Percentiles rank a stretch among this genome's conserved stretches.
Evolutionary conservation across 108 stramenopile genomes (phyloP).

Genomic region (Bacterosira constricta): DNA sequence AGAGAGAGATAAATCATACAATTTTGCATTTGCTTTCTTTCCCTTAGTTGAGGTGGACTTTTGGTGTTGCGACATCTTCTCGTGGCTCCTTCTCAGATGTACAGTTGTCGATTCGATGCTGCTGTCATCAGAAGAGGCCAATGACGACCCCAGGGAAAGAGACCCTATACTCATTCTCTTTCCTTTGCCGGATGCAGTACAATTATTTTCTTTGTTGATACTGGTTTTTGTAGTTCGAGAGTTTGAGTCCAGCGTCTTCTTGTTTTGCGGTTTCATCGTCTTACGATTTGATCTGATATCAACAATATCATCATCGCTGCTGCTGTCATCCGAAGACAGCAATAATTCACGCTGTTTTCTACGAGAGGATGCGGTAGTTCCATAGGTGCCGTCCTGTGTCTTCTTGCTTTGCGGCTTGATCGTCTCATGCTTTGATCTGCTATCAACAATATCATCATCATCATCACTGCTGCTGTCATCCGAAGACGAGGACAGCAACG

Average conservation of each 20-base stretch:
- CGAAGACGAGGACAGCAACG: background rate
- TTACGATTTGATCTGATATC: background rate
- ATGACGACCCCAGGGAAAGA: background rate
- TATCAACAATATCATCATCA: background rate
- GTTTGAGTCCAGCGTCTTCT: background rate
- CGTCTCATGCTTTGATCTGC: background rate
- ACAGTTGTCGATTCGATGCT: background rate
- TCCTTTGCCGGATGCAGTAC: background rate
- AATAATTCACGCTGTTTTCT: background rate
- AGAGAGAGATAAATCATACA: background rate
- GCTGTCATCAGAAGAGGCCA: background rate
- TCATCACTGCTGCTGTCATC: background rate
- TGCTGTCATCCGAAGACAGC: background rate
- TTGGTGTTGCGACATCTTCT: background rate
- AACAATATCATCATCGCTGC: background rate
- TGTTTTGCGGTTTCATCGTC: background rate
- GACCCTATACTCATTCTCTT: background rate
- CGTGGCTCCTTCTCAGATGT: background rate
- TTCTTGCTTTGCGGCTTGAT: background rate
- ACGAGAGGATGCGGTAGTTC: background rate
- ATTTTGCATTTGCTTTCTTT: background rate
- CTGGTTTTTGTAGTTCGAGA: background rate
- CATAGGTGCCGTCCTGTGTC: background rate
- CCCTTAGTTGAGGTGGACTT: background rate
- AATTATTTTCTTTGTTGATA: conserved; percentile 1